Base-by-base conservation (phyloP, 148 eudicot species). In the Cornus florida region DNA sequence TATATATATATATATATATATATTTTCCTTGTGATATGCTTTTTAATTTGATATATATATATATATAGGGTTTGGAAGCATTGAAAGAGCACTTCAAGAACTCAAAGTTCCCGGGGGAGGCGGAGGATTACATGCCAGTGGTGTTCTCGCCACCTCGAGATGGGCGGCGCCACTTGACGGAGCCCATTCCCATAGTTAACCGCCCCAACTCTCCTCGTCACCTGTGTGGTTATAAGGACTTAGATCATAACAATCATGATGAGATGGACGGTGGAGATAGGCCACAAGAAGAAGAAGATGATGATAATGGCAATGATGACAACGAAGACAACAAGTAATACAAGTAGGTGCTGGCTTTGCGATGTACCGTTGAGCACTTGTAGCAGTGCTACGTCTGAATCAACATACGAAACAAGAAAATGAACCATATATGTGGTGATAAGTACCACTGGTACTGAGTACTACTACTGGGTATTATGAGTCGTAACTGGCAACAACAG, bases 11-110 rank as follows among this genome's bases (percentile, higher is more conserved):
- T 53, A 12, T 69, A 69, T 62, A 62, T 62, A 62, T 62, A 71
- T 41, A 3, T 33, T 33, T 33, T 4, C 38, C 5, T 35, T 35
- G 0, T 35, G 3, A 2, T 35, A 35, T 35, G 38, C 38, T 53
- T 17, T 35, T 35, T 35, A 4, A 71, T 41, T 53, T 17, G 19
- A 71, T 71, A 0, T 71, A 71, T 14, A 3, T 71, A 71, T 71
- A 7, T 71, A 43, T 71, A 1, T 13, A 93, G 97, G 97, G 97
- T 1, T 70, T 89, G 88, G 98, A 95, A 77, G 95, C 98, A 33
- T 80, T 95, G 70, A 93, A 90, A 78, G 99, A 93, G 80, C 99
- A 95, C 79, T 95, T 95, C 92, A 91, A 90, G 89, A 95, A 91
- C 89, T 95, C 99, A 10, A 95, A 95, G 88, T 95, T 95, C 82